A percentile compares a stretch with the other conserved stretches of the same genome.
Conservation (phyloP, 2,329 filamentous ascomycete species). For the Lasiodiplodia sp. region DNA sequence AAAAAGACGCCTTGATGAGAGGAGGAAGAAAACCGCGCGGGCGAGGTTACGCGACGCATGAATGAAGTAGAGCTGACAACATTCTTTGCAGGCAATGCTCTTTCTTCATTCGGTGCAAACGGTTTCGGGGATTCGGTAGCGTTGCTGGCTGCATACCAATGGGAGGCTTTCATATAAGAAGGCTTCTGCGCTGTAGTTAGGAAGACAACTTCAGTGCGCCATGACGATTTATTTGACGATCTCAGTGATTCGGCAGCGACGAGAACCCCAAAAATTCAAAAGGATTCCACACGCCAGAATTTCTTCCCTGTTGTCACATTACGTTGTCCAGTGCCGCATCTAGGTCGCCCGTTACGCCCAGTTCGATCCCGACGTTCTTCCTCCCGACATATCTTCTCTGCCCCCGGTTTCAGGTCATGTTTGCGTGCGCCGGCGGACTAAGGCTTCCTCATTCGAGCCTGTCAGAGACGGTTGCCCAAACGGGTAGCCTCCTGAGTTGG, state of each 20-base stretch:
- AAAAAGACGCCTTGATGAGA: background rate
- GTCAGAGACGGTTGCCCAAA: constrained; percentile 22
- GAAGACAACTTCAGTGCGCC: constrained; percentile 14
- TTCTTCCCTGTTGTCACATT: background rate
- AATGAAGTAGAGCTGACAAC: background rate
- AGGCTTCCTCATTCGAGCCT: constrained; percentile 50
- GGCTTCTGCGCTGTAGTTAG: constrained; percentile 28
- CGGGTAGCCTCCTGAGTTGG: background rate
- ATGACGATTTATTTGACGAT: constrained; percentile 29
- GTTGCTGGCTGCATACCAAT: constrained; percentile 22
- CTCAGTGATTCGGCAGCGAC: constrained; percentile 28
- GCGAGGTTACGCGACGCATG: background rate
- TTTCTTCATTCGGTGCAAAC: constrained; percentile 28
- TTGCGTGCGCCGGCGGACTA: constrained; percentile 47
- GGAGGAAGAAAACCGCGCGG: background rate
- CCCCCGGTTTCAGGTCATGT: background rate
- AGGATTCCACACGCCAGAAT: constrained; percentile 17
- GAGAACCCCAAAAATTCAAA: constrained; percentile 23
- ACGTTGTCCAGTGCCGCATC: background rate
- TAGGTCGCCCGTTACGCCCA: background rate
- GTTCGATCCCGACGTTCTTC: background rate
- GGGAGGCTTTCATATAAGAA: constrained; percentile 13
- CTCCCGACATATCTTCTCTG: background rate
- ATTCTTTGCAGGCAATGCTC: constrained; percentile 26
- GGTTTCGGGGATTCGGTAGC: constrained; percentile 26